Conservation (phyloP, 352 stramenopile genomes). For the Phytophthora melonis region DNA sequence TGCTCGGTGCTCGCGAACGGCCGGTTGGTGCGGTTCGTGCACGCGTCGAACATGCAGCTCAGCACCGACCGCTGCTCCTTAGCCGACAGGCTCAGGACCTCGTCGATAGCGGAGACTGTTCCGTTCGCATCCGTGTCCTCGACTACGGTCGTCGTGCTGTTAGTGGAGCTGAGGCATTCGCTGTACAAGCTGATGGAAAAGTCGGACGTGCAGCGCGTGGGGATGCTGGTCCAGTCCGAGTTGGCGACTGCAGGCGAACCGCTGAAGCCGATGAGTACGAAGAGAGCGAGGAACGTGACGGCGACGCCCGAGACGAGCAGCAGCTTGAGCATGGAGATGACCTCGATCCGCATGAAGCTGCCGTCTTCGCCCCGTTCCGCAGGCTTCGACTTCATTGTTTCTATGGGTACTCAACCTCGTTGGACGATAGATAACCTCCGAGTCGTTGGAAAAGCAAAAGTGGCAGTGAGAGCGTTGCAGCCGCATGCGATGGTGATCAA, state of each 20-base stretch:
- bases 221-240: conserved; percentile 62
- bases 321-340: conserved; percentile 70
- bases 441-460: conserved; percentile 17
- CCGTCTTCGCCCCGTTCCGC: conserved; percentile 36
- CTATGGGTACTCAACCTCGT: not conserved
- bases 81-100: conserved; percentile 45
- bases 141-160: conserved; percentile 18
- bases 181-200: conserved; percentile 53
- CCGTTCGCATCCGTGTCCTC: conserved; percentile 35
- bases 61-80: conserved; percentile 45
- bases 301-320: conserved; percentile 37
- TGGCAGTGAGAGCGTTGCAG: not conserved
- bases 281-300: conserved; percentile 48
- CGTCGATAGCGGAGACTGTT: conserved; percentile 48
- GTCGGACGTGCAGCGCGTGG: conserved; percentile 60
- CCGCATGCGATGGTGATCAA: not conserved
- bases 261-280: conserved; percentile 57
- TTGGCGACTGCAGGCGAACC: conserved; percentile 47
- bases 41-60: conserved; percentile 65
- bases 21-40: conserved; percentile 52
- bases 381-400: conserved; percentile 40
- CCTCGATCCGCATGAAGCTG: conserved; percentile 74
- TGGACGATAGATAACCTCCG: not conserved
- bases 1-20: conserved; percentile 43
- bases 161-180: conserved; percentile 35